Conservation (phyloP, 176 grass and related monocot genomes). For the Oryza meyeriana region DNA sequence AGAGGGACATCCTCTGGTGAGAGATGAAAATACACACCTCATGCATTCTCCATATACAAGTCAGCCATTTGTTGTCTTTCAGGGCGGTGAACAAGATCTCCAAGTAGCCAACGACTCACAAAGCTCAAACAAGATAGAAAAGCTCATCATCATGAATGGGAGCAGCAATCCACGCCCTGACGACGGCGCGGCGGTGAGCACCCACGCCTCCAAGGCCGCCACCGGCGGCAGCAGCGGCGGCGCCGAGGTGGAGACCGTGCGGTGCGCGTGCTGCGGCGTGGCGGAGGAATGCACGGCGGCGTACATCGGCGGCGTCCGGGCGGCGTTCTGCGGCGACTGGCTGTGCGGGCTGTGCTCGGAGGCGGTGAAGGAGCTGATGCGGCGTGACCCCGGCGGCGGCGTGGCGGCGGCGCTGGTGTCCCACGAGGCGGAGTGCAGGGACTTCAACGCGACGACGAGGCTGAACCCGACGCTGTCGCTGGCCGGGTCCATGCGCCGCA, state of each 20-base stretch:
- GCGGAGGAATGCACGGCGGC: conserved; percentile 79
- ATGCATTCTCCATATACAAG: no score
- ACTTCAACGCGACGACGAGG: conserved; percentile 71
- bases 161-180: neutral
- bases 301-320: conserved; percentile 66
- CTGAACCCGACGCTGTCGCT: conserved; percentile 72
- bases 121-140: conserved; percentile 31
- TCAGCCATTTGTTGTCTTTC: neutral
- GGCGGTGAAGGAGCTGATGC: conserved; percentile 72
- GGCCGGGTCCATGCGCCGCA: conserved; percentile 69
- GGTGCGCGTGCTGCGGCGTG: conserved; percentile 93
- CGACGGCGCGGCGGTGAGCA: neutral
- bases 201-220: neutral
- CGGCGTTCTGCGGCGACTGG: conserved; percentile 75
- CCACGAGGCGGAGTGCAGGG: conserved; percentile 56
- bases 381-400: conserved; percentile 24
- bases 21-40: no score
- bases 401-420: conserved; percentile 63
- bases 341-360: conserved; percentile 85
- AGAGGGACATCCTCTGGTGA: no score
- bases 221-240: no score
- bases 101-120: conserved; percentile 41
- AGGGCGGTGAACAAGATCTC: conserved; percentile 42
- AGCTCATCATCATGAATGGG: conserved; percentile 13
- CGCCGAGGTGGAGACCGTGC: conserved; percentile 60